A percentile compares a stretch with the other conserved stretches of the same genome.
These are phyloP conservation scores for Alternaria brassicicola DNA, from an alignment of 2,329 filamentous ascomycete species.

Conservation along the genomic window DNA sequence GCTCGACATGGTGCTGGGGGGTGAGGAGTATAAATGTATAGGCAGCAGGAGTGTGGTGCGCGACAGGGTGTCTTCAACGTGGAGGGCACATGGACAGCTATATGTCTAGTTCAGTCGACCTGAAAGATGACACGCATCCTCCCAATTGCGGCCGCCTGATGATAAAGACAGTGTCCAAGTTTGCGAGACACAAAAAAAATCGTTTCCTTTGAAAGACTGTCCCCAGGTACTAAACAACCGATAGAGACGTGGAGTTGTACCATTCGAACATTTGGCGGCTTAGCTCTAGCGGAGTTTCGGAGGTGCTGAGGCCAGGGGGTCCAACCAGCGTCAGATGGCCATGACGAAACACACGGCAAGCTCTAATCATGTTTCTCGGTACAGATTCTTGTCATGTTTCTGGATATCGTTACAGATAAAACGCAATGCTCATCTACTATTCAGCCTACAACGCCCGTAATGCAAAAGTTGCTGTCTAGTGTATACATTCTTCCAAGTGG, in stretches of 20 bases:
- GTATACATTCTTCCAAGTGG: slow-evolving; percentile 34
- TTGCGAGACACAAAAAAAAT: background rate
- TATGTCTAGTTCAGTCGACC: slow-evolving; percentile 34
- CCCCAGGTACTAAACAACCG: background rate
- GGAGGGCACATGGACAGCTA: slow-evolving; percentile 34
- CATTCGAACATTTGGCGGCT: slow-evolving; percentile 14
- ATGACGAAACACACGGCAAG: background rate
- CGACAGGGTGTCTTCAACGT: slow-evolving; percentile 28
- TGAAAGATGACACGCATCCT: slow-evolving; percentile 36
- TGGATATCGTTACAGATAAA: slow-evolving; percentile 23
- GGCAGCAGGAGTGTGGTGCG: slow-evolving; percentile 23
- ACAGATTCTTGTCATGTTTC: slow-evolving; percentile 2
- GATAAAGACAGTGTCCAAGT: background rate
- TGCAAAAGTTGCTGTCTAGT: slow-evolving; percentile 41
- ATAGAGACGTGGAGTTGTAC: background rate
- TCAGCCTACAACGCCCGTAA: slow-evolving; percentile 34
- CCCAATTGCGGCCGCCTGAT: slow-evolving; percentile 16
- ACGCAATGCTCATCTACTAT: slow-evolving; percentile 19
- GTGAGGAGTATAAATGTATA: slow-evolving; percentile 5
- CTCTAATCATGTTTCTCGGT: background rate
- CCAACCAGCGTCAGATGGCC: slow-evolving; percentile 5
- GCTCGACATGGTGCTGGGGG: slow-evolving; percentile 36
- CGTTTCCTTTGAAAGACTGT: slow-evolving; percentile 3
- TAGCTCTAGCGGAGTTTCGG: slow-evolving; percentile 21
- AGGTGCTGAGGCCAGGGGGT: slow-evolving; percentile 15